Evolutionary conservation across 225 moss, liverwort and hornwort genomes (phyloP), one percentile per base, ranked within the genome.

Genomic region (Marchantia paleacea): DNA sequence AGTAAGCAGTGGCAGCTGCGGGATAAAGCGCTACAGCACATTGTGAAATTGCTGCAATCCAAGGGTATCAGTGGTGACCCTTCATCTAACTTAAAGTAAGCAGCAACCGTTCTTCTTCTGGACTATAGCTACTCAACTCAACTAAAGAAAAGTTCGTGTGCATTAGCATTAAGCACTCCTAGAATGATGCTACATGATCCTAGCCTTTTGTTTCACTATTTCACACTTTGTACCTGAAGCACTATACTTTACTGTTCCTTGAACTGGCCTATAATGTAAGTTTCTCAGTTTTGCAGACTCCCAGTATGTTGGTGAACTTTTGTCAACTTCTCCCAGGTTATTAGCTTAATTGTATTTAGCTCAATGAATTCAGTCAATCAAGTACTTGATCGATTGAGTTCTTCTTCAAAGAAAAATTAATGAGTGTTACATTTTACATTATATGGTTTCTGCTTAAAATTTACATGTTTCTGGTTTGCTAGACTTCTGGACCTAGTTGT

Each of bases 1-100:
- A 97, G 97, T 76, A 97, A 97, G 52, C 94, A 97, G 58, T 97
- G 97, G 97, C 95, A 97, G 51, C 89, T 97, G 66, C 91, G 97
- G 14, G 95, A 97, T 20, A 97, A 91, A 85, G 91, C 92, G 52
- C 85, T 91, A 31, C 94, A 95, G 55, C 89, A 87, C 75, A 73
- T 97, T 30, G 60, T 87, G 63, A 88, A 90, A 81, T 81, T 92
- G 86, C 77, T 92, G 30, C 89, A 90, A 67, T 89, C 88, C 7
- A 72, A 90, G 52, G 79, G 81, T 52, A 55, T 88, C 31, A 82
- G 15, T 74, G 85, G 85, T 58, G 87, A 90, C 72, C 75, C 88
- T 7, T 85, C 89, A 52, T 80, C 87, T 65, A 80, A 87, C 75
- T 92, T 92, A 83, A 93, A 94, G 97, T 97, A 31, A 70, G 82